These are phyloP conservation scores for Cryptosporidium bovis DNA, from an alignment of 169 alveolate genomes.

Conservation along the genomic window DNA sequence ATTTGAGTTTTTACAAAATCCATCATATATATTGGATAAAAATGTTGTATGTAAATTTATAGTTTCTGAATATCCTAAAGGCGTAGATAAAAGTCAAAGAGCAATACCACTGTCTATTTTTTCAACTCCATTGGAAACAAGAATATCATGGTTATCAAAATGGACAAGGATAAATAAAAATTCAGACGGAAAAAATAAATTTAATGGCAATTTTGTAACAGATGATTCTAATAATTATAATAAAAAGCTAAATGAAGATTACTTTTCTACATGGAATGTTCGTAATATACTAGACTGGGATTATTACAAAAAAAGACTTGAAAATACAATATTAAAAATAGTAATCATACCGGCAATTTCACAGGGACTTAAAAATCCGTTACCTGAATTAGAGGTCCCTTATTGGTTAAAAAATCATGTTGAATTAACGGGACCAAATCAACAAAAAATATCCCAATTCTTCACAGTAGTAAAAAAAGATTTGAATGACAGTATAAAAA, in stretches of 20 bases:
- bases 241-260: background rate
- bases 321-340: conserved; percentile 91
- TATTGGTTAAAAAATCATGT: conserved; percentile 86
- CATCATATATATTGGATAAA: conserved; percentile 83
- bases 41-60: conserved; percentile 90
- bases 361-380: conserved; percentile 93
- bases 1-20: conserved; percentile 91
- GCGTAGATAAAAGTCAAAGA: conserved; percentile 94
- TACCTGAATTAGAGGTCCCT: conserved; percentile 93
- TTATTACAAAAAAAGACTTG: conserved; percentile 95
- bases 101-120: conserved; percentile 95
- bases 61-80: conserved; percentile 92
- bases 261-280: conserved; percentile 82
- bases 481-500: too few species aligned
- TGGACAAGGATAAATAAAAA: conserved; percentile 87
- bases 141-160: conserved; percentile 82
- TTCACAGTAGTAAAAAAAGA: conserved; percentile 11
- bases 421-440: conserved; percentile 47
- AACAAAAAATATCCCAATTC: conserved; percentile 63
- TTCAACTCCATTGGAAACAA: conserved; percentile 84
- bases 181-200: conserved; percentile 76
- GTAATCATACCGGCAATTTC: conserved; percentile 96
- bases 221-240: background rate
- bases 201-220: conserved; percentile 39
- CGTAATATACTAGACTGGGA: conserved; percentile 96